Conservation (phyloP, 495 filamentous ascomycete genomes). For the Tuber calosporum region DNA sequence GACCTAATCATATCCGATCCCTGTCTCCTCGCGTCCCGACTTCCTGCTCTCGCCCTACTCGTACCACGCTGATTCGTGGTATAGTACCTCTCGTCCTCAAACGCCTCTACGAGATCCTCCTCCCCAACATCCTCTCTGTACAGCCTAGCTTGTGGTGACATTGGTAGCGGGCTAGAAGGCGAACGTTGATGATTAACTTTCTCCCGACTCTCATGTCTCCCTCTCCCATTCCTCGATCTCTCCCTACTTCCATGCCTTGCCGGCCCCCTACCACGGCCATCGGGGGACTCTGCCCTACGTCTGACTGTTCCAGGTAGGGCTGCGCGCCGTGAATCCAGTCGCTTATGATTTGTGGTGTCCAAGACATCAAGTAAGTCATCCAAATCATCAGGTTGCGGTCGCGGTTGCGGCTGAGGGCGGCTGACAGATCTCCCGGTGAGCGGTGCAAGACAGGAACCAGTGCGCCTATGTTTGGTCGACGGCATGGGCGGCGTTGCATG, state of each 20-base stretch:
- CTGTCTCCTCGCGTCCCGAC: conserved; percentile 22
- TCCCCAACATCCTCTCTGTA: conserved; percentile 41
- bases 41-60: conserved; percentile 16
- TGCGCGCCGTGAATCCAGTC: conserved; percentile 44
- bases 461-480: conserved; percentile 45
- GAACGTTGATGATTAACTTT: conserved; percentile 58
- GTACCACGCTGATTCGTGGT: conserved; percentile 22
- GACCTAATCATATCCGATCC: conserved; percentile 49
- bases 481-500: conserved; percentile 48
- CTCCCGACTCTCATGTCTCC: conserved; percentile 49
- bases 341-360: conserved; percentile 43
- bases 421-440: conserved; percentile 31
- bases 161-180: conserved; percentile 72
- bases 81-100: conserved; percentile 40
- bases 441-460: conserved; percentile 46
- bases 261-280: conserved; percentile 40
- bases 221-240: conserved; percentile 52
- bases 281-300: conserved; percentile 50
- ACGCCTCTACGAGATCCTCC: conserved; percentile 18
- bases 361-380: conserved; percentile 45
- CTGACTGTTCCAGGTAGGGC: conserved; percentile 45
- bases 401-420: conserved; percentile 45
- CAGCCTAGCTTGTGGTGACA: conserved; percentile 47
- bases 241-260: conserved; percentile 46
- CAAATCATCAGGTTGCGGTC: conserved; percentile 49